phyloP scores from a whole-genome alignment of 768 basidiomycete species.

The Pleurotus pulmonarius region DNA sequence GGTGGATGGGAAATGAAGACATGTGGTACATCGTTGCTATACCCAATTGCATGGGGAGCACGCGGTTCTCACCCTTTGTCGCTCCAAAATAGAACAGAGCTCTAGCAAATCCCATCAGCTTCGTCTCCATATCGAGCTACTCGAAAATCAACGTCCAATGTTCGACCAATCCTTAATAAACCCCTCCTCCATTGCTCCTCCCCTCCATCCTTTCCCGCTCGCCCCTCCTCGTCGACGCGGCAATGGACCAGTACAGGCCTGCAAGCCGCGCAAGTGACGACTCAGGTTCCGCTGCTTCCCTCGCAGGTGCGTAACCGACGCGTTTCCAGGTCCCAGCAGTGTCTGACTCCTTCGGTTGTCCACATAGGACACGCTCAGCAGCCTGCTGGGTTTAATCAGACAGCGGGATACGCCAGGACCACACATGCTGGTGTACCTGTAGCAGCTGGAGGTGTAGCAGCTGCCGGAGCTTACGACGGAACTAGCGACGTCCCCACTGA shows the following conservation, averaged over 20 bases:
- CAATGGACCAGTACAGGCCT: conserved; percentile 30
- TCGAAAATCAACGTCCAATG: background rate
- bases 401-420: conserved; percentile 16
- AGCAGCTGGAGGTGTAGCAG: too few species aligned
- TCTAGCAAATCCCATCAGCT: background rate
- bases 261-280: conserved; percentile 33
- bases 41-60: background rate
- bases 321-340: background rate
- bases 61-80: background rate
- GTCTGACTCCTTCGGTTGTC: too few species aligned
- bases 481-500: conserved; percentile 9
- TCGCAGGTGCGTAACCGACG: conserved; percentile 26
- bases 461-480: background rate
- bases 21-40: background rate
- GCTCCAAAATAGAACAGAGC: background rate
- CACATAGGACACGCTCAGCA: conserved; percentile 27
- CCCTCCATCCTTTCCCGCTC: background rate
- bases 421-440: conserved; percentile 19
- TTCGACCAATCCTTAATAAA: background rate
- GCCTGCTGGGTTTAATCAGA: conserved; percentile 27
- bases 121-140: background rate
- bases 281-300: conserved; percentile 26
- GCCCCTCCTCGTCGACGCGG: conserved; percentile 11
- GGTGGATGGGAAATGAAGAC: background rate
- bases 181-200: background rate